Base-by-base conservation (phyloP, 73 alveolate genomes). In the Tetrahymena borealis region DNA sequence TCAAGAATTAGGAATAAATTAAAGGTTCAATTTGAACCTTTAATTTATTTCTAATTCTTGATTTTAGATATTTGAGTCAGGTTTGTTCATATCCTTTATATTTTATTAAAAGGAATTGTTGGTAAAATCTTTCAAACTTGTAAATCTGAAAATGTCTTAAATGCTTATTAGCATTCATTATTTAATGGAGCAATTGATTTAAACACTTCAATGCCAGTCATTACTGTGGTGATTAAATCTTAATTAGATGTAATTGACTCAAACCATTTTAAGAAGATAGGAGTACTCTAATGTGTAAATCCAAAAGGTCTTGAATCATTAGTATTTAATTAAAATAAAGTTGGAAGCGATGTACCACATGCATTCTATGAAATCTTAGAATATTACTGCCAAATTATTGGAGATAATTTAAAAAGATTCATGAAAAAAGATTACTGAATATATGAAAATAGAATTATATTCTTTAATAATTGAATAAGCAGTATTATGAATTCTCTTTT, bases 171-270 rank as follows among this genome's bases (percentile, higher is more conserved):
- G 24, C 91, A 93, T 91, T 39, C 93, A 11, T 32, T n/a, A 7
- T 93, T 37, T 43, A 93, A 93, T 31, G 78, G 78, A 20, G 20
- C 35, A n/a, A 94, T 93, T 15, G 96, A 93, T 38, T 35, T 93
- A 38, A 94, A 93, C 24, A 90, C 96, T n/a, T 35, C 93, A 0
- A 12, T 93, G 38, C 96, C 96, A 7, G 94, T 93, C 33, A 33
- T 93, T 4, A 33, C 90, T 12, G 24, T 32, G 32, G 91, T 94
- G 11, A 93, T 93, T 9, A 32, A 33, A 91, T 33, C 60, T 15
- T 9, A 60, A 3, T 60, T 60, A 60, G 85, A 60, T 60, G 37
- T 35, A n/a, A 60, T 60, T 1, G 38, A 35, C 10, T 60, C 9
- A 60, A 60, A 35, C 13, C 37, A 24, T 60, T n/a, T 24, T 10